phyloP scores from a whole-genome alignment of 306 rosid species.

The Vigna mungo region DNA sequence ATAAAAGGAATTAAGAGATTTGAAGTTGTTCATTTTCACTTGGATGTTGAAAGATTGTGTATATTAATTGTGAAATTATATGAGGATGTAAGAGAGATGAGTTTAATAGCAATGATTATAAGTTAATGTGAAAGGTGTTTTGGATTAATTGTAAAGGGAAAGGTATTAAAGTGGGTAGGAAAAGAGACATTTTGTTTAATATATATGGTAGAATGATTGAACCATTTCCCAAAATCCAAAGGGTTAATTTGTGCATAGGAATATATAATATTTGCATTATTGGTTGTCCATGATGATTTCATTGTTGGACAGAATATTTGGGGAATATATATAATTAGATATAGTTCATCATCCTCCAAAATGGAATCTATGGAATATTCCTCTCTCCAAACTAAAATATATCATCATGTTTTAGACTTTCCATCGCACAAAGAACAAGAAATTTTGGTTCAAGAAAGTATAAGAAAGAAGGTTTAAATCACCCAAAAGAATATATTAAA shows the following conservation, averaged over 20 bases:
- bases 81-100: not conserved
- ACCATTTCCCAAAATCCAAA: not conserved
- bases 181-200: conserved; percentile 14
- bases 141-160: conserved; percentile 3
- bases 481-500: no score
- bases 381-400: not conserved
- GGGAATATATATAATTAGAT: not conserved
- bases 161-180: conserved; percentile 12
- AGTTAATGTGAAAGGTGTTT: conserved; percentile 26
- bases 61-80: no score
- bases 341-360: conserved; percentile 14
- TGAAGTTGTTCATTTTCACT: not conserved
- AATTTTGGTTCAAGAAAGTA: no score
- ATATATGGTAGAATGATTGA: not conserved
- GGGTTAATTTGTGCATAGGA: conserved; percentile 29
- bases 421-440: no score
- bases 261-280: conserved; percentile 44
- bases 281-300: conserved; percentile 29
- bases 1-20: no score
- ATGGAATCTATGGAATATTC: not conserved
- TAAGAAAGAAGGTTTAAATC: no score
- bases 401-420: no score
- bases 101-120: conserved; percentile 23
- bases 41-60: not conserved
- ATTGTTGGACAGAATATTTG: conserved; percentile 9